Conservation (phyloP, 2,329 filamentous ascomycete genomes). For the Aureobasidium sp. region DNA sequence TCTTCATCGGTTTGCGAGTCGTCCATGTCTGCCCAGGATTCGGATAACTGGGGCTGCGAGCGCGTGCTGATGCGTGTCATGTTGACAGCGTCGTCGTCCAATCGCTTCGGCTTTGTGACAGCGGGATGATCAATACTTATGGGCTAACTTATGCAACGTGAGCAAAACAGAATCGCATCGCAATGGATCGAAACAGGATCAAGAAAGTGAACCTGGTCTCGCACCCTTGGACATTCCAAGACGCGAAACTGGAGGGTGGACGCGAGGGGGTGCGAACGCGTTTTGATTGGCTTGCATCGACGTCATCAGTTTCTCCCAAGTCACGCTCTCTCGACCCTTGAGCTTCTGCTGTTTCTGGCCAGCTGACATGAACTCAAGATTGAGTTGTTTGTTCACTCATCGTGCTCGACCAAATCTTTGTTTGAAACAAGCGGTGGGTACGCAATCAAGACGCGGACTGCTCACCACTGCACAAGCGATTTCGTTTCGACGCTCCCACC, state of each 20-base stretch:
- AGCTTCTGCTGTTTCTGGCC: background rate
- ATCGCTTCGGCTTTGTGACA: background rate
- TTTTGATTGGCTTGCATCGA: background rate
- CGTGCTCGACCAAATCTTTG: background rate
- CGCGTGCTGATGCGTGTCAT: constrained; percentile 11
- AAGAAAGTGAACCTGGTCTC: background rate
- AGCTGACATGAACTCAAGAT: constrained; percentile 1
- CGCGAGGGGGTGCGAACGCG: constrained; percentile 8
- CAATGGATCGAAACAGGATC: background rate
- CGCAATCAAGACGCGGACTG: background rate
- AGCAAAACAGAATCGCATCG: background rate
- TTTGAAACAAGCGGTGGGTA: background rate
- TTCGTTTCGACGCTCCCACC: background rate
- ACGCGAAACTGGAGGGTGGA: background rate
- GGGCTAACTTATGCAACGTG: background rate
- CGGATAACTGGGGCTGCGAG: constrained; percentile 12
- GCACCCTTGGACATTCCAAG: background rate
- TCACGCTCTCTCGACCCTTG: constrained; percentile 1
- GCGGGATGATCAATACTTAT: background rate
- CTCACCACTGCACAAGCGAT: background rate
- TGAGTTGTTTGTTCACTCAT: background rate
- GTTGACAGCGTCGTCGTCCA: background rate
- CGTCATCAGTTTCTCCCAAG: background rate
- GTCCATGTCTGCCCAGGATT: constrained; percentile 16
- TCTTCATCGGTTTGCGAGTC: background rate